Evolutionary conservation across 2,329 filamentous ascomycete species (phyloP), one percentile per base, ranked within the genome.

Genomic region (Botrytis hyacinthi): DNA sequence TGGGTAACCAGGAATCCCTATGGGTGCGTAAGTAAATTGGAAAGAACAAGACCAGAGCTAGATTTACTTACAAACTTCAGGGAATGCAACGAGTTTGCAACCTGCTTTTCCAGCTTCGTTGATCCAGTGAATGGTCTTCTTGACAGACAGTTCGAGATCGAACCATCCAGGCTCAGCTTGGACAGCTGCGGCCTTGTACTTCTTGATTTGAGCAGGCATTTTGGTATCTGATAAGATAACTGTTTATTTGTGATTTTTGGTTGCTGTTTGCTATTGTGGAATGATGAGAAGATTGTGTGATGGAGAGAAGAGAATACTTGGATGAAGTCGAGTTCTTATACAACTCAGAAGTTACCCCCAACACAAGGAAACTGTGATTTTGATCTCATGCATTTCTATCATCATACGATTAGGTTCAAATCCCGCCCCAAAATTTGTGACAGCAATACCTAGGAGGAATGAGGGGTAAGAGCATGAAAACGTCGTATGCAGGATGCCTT

Each of bases 101-200:
- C 85, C 86, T 57, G 86, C 84, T 20, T 80, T 75, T 1, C 85
- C 86, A 0, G 89, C 89, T 75, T 88, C 85, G 51, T 83, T 80
- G 75, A 91, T 90, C 73, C 90, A 82, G 0, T 80, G 77, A 76
- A 87, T 86, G 4, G 89, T 90, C 79, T 91, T 91, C 1, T 83
- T 79, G 1, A 91, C 86, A 2, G 84, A 83, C 0, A 79, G 85
- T 20, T 85, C 82, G 4, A 91, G 84, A 77, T 91, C 86, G 9
- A 91, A 82, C 88, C 88, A 91, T 1, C 83, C 84, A 0, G 88
- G 87, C 79, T 90, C 89, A 12, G 86, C 85, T 78, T 91, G 88
- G 1, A 87, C 84, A 16, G 86, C 86, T 46, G 84, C 86, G 8
- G 87, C 70, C 44, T 71, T 70, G 60, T 73, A 73, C 48, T 73